Conservation (phyloP, 139 green algal genomes). For the Tetradesmus obliquus region DNA sequence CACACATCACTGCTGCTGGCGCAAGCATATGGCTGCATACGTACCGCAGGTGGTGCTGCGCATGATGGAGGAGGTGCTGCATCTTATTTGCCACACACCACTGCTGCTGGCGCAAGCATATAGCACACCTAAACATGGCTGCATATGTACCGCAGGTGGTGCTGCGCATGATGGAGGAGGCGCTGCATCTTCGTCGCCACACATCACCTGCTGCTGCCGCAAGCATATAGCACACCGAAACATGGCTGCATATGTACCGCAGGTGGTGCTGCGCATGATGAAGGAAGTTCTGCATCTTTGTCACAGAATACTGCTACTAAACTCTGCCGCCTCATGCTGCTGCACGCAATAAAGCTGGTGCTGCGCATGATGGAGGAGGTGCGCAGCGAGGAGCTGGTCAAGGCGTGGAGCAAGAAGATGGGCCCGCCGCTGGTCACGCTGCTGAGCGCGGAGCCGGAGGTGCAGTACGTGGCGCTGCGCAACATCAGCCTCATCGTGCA, state of each 20-base stretch:
- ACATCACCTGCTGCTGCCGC: too few species aligned
- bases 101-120: too few species aligned
- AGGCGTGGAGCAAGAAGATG: constrained; percentile 91
- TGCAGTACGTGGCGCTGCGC: constrained; percentile 98
- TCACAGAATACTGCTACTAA: not conserved
- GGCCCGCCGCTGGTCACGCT: constrained; percentile 97
- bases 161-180: constrained; percentile 7
- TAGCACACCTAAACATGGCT: too few species aligned
- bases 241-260: not conserved
- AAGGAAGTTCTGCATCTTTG: not conserved
- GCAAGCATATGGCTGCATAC: too few species aligned
- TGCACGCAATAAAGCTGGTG: constrained; percentile 68
- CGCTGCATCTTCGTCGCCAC: too few species aligned
- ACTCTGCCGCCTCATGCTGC: not conserved
- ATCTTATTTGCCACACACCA: too few species aligned
- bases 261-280: constrained; percentile 18
- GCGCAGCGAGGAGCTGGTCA: constrained; percentile 74
- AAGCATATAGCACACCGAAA: too few species aligned
- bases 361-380: constrained; percentile 85
- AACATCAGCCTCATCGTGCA: constrained; percentile 99
- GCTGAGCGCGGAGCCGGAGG: constrained; percentile 93
- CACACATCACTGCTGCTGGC: too few species aligned
- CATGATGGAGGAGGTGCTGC: not conserved
- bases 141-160: not conserved
- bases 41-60: not conserved